Evolutionary conservation across 192 early-diverging fungal genomes (phyloP).

Genomic region (Coemansia sp.): DNA sequence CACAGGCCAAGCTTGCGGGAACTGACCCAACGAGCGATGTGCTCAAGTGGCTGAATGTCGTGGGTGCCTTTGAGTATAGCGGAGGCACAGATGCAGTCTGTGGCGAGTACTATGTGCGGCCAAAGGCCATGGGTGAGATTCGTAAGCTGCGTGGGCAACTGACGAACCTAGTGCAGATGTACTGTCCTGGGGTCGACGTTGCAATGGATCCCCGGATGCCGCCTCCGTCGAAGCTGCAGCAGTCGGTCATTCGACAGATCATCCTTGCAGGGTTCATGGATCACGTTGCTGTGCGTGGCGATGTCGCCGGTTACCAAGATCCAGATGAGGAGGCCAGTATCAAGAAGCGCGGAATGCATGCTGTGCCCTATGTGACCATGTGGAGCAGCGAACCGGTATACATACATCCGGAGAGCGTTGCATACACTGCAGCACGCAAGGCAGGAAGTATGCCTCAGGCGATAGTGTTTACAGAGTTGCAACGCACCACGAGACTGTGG

Average conservation of each 20-base stretch:
- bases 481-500: conserved; percentile 58
- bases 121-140: conserved; percentile 80
- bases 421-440: conserved; percentile 46
- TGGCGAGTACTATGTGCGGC: conserved; percentile 75
- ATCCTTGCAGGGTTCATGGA: conserved; percentile 88
- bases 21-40: conserved; percentile 80
- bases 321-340: conserved; percentile 40
- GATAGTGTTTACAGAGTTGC: conserved; percentile 69
- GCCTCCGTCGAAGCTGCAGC: conserved; percentile 65
- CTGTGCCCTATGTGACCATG: conserved; percentile 63
- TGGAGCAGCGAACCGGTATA: conserved; percentile 72
- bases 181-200: conserved; percentile 57
- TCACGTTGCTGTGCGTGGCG: conserved; percentile 82
- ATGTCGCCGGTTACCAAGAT: conserved; percentile 59
- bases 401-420: conserved; percentile 67
- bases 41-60: conserved; percentile 76
- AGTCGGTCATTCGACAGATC: conserved; percentile 78
- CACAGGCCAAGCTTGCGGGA: conserved; percentile 55
- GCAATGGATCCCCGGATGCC: conserved; percentile 62
- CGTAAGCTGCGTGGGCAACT: conserved; percentile 73
- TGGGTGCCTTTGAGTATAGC: conserved; percentile 84
- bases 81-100: conserved; percentile 69
- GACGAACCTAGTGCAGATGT: conserved; percentile 64
- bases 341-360: conserved; percentile 53
- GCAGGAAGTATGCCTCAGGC: conserved; percentile 61